Percentiles rank a stretch among this genome's conserved stretches.
These are phyloP conservation scores for Penicillium mononematosum DNA, from an alignment of 495 filamentous ascomycete genomes.

Conservation along the genomic window DNA sequence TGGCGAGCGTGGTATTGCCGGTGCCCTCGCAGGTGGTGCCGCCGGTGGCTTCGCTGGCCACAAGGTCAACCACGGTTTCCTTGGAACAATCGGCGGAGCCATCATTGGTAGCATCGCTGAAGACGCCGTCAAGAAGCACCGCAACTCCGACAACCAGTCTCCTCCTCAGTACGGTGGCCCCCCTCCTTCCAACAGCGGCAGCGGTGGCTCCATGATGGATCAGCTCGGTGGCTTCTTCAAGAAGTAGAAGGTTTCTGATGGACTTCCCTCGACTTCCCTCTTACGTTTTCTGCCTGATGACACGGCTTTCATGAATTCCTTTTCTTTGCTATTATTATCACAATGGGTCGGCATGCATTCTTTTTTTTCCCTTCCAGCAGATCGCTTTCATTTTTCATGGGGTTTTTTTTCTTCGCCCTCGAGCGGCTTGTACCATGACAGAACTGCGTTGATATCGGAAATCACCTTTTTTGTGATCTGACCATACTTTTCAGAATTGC, in stretches of 20 bases:
- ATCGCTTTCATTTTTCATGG: conserved; percentile 7
- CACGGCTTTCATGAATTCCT: conserved; percentile 28
- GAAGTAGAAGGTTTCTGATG: conserved; percentile 28
- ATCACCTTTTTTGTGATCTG: conserved; percentile 4
- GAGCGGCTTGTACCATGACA: conserved; percentile 21
- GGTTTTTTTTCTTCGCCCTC: conserved; percentile 4
- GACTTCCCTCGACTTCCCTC: conserved; percentile 1
- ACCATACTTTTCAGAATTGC: conserved; percentile 11
- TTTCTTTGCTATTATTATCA: conserved; percentile 10
- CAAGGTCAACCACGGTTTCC: conserved; percentile 52
- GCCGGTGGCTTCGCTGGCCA: conserved; percentile 49
- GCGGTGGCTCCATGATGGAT: conserved; percentile 39
- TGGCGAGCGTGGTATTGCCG: conserved; percentile 49
- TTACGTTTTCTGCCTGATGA: conserved; percentile 20
- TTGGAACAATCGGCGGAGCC: conserved; percentile 51
- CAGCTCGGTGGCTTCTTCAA: conserved; percentile 47
- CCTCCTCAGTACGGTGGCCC: conserved; percentile 13
- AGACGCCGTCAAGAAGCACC: conserved; percentile 47
- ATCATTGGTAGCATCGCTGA: conserved; percentile 49
- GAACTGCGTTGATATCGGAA: conserved; percentile 23
- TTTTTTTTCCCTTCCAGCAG: conserved; percentile 8
- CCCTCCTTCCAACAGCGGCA: conserved; percentile 20
- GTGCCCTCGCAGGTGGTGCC: conserved; percentile 47
- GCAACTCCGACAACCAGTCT: conserved; percentile 22
- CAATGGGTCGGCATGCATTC: conserved; percentile 20